Evolutionary conservation across 345 rosid genomes (phyloP), one percentile per base, ranked within the genome.

Genomic region (Lepidium sativum): DNA sequence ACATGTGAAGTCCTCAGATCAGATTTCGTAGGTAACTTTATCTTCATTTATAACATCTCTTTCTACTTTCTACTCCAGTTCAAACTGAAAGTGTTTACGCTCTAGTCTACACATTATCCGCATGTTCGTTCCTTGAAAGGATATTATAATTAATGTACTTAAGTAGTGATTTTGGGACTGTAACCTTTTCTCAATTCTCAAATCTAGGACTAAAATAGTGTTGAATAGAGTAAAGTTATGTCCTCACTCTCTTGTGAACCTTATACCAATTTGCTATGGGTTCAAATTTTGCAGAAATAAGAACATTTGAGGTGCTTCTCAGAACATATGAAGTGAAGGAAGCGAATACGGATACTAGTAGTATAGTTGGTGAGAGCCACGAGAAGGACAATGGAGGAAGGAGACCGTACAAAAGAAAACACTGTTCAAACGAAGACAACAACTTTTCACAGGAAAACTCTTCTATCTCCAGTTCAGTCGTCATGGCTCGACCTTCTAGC

Each of bases 281-380:
- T 31, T 37, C 51, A 79, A 16, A 0, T 58, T 71, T 52, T 76
- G 57, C 69, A 94, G 99, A 90, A 54, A 82, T 90, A 72, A 79
- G 95, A 78, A 90, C 92, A 34, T 87, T 90, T 11, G 99, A 92
- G 80, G 83, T 92, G 65, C 85, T 90, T 34, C 86, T 94, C 43
- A 85, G 92, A 49, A 77, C 82, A 13, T 90, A 90, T 45, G 99
- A 94, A 77, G 87, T 94, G 68, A 80, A 86, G 33, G 90, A 89
- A 79, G 70, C 71, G 77, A 89, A 78, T 70, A 51, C 75, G 44
- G 79, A 79, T 18, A 37, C 69, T 25, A 18, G 55, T 16, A 41
- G 16, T 33, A 20, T 57, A 41, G 25, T 6, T 41, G 51, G 53
- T 56, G 65, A 38, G 48, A 75, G 69, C 35, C 73, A 78, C 2